Evolutionary conservation across 2,329 filamentous ascomycete species (phyloP), one percentile per base, ranked within the genome.

Genomic region (Rutstroemia sp.): DNA sequence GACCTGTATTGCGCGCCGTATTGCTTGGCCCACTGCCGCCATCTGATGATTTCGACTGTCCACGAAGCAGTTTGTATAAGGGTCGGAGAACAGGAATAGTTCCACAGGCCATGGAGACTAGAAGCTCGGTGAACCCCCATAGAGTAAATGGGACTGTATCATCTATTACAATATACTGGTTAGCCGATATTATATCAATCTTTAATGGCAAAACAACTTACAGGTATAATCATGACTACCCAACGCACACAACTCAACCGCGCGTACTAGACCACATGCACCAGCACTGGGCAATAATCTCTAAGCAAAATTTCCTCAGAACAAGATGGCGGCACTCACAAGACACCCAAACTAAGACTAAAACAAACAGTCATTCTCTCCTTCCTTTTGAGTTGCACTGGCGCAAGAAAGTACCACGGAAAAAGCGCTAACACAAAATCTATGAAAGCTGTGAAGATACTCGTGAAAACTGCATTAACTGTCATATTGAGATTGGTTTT

Each of bases 341-440:
- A 48, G 30, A 47, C 34, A 38, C 51, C 51, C 42, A 54, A 19
- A 17, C 30, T 48, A 39, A 54, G 51, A n/a, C 42, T 42, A 25
- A 47, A 40, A 5, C 21, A 54, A 38, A 54, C 47, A n/a, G 42
- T 48, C 44, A 38, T 16, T 17, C 30, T 54, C 42, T 54, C 51
- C 30, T 47, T 54, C 17, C 10, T 47, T 16, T 25, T 47, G 6
- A 54, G 36, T 10, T 27, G 51, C 25, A 54, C 51, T 5, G 7
- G 14, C 2, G 51, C 42, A 5, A 54, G 3, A 27, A 54, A 54
- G 19, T 48, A 48, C 51, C 51, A 54, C 16, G 51, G 51, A 16
- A 54, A 54, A n/a, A 54, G 30, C 2, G 51, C 51, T 16, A 54
- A 19, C 4, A 36, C 21, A 8, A 54, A 47, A 48, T 54, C 51